A percentile compares a stretch with the other conserved stretches of the same genome.
These are phyloP conservation scores for Crotalaria pallida DNA, from an alignment of 306 rosid genomes.

Conservation along the genomic window DNA sequence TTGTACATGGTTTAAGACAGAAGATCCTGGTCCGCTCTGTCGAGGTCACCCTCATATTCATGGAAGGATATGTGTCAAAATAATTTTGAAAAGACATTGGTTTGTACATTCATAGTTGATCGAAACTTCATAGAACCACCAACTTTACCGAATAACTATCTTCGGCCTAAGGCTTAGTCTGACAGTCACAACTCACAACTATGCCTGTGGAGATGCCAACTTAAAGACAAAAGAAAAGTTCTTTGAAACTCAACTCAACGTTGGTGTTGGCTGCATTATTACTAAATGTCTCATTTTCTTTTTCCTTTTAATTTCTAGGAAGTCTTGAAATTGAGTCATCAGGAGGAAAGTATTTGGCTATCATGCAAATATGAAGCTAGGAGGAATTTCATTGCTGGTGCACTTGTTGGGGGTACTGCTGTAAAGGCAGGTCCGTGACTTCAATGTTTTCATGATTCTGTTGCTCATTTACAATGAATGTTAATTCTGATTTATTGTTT, in stretches of 20 bases:
- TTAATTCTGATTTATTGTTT: background rate
- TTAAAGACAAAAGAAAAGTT: too few relatives aligned
- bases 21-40: too few relatives aligned
- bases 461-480: background rate
- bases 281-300: background rate
- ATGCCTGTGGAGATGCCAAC: too few relatives aligned
- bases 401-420: conserved; percentile 35
- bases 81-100: too few relatives aligned
- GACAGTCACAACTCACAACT: too few relatives aligned
- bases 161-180: too few relatives aligned
- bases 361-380: conserved; percentile 36
- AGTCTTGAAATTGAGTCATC: conserved; percentile 22
- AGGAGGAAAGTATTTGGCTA: conserved; percentile 35
- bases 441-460: background rate
- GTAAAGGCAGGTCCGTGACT: conserved; percentile 44
- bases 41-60: too few relatives aligned
- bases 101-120: too few relatives aligned
- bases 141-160: too few relatives aligned
- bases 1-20: too few relatives aligned
- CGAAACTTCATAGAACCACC: too few relatives aligned
- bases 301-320: conserved; percentile 21
- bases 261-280: conserved; percentile 6
- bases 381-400: conserved; percentile 18
- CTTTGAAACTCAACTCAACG: background rate
- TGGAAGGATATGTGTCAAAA: too few relatives aligned